phyloP scores from a whole-genome alignment of 139 green algal genomes.

The Coelastrella sp. region DNA sequence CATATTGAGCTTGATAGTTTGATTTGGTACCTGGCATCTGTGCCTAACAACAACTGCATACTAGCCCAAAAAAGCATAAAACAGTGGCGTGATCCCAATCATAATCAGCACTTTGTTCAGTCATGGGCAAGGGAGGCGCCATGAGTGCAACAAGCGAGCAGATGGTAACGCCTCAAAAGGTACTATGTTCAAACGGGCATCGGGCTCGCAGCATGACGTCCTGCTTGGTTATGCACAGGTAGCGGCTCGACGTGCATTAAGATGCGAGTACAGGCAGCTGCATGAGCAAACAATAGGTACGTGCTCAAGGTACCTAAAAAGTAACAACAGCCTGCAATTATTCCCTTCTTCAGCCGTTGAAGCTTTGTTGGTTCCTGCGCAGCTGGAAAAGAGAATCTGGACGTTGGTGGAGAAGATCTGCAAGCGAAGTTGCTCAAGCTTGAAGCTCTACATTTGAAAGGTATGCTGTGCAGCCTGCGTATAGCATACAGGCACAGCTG shows the following conservation, averaged over 20 bases:
- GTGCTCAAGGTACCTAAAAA: not conserved
- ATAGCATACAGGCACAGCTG: no score
- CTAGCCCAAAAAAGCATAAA: no score
- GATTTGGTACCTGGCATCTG: no score
- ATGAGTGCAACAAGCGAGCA: not conserved
- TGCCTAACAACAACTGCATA: no score
- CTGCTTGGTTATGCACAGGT: not conserved
- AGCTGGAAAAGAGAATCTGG: constrained; percentile 44
- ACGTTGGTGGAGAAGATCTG: not conserved
- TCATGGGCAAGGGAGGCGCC: constrained; percentile 7
- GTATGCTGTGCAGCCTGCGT: no score
- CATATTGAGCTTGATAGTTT: no score
- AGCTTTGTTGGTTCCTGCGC: not conserved
- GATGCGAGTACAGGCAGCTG: constrained; percentile 20
- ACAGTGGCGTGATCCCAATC: no score
- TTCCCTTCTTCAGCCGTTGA: not conserved
- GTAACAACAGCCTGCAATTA: not conserved
- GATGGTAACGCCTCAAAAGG: not conserved
- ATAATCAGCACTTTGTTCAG: no score
- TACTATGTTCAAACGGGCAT: not conserved
- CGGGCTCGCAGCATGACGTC: not conserved
- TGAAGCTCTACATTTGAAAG: constrained; percentile 18
- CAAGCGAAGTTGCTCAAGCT: constrained; percentile 14
- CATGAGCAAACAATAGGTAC: constrained; percentile 30
- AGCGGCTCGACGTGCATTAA: constrained; percentile 5